Conservation (phyloP, 2,329 filamentous ascomycete species). For the Ophiostoma sp. region DNA sequence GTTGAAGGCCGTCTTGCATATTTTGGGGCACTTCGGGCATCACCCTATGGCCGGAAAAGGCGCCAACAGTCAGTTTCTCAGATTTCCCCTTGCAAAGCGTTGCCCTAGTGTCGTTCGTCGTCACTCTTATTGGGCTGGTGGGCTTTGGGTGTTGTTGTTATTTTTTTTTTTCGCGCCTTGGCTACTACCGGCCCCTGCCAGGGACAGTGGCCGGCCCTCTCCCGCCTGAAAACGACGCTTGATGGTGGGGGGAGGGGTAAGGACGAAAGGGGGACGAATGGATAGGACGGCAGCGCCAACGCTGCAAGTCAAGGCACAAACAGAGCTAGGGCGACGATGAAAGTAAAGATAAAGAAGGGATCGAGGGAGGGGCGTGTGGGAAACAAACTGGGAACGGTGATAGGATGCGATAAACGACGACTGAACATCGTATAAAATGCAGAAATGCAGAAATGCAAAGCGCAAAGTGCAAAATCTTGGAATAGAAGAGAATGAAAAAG, state of each 20-base stretch:
- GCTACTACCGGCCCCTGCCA: conserved; percentile 22
- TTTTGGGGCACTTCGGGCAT: conserved; percentile 96
- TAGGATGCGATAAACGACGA: not conserved
- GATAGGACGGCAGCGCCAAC: not conserved
- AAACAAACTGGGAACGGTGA: conserved; percentile 4
- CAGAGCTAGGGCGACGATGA: conserved; percentile 4
- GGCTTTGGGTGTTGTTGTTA: not conserved
- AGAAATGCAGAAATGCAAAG: not conserved
- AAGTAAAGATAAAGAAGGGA: conserved; percentile 1
- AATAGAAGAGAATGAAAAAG: not conserved
- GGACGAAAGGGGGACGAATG: not conserved
- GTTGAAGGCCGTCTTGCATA: conserved; percentile 91
- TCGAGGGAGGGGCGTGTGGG: not conserved
- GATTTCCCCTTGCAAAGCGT: conserved; percentile 28
- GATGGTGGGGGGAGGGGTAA: conserved; percentile 27
- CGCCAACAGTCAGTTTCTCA: conserved; percentile 41
- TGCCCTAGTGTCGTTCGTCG: conserved; percentile 23
- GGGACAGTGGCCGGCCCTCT: not conserved
- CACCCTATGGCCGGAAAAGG: conserved; percentile 58
- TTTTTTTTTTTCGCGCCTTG: conserved; percentile 23
- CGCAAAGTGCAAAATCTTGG: not conserved
- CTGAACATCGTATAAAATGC: not conserved
- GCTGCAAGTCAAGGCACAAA: conserved; percentile 10
- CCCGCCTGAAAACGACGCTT: conserved; percentile 16
- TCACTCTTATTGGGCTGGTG: conserved; percentile 11